phyloP scores from a whole-genome alignment of 192 early-diverging fungal genomes.

The Backusella westeae region DNA sequence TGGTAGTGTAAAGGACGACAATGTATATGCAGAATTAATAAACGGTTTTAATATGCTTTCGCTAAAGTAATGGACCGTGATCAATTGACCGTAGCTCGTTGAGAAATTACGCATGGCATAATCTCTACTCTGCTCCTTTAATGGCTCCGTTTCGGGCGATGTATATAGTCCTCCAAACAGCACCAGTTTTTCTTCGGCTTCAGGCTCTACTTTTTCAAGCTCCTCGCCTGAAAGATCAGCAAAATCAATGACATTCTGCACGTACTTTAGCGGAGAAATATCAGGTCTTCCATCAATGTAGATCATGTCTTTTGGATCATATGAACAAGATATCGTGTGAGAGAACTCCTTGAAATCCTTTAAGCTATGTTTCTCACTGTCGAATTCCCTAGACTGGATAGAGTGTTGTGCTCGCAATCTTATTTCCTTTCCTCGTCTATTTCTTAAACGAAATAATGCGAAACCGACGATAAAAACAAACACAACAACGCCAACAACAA shows the following conservation, averaged over 20 bases:
- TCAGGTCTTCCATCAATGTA: slow-evolving; percentile 1
- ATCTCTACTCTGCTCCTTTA: neutral
- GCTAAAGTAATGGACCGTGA: slow-evolving; percentile 2
- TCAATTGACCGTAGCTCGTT: neutral
- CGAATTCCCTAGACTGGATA: neutral
- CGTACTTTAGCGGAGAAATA: slow-evolving; percentile 4
- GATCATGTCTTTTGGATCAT: neutral
- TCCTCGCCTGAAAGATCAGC: neutral
- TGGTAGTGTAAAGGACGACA: neutral
- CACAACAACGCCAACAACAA: neutral
- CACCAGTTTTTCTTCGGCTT: neutral
- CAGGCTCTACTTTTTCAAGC: neutral
- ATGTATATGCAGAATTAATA: neutral
- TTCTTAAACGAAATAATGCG: neutral
- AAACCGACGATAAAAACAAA: neutral
- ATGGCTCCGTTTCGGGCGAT: neutral
- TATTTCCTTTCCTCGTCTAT: neutral
- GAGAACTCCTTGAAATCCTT: neutral
- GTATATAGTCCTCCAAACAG: neutral
- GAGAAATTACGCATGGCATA: neutral
- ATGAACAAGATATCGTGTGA: neutral
- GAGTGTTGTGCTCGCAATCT: neutral
- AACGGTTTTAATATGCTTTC: neutral
- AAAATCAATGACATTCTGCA: neutral
- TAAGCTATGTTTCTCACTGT: neutral